phyloP scores from a whole-genome alignment of 768 basidiomycete species.

The Mrakia gelida region DNA sequence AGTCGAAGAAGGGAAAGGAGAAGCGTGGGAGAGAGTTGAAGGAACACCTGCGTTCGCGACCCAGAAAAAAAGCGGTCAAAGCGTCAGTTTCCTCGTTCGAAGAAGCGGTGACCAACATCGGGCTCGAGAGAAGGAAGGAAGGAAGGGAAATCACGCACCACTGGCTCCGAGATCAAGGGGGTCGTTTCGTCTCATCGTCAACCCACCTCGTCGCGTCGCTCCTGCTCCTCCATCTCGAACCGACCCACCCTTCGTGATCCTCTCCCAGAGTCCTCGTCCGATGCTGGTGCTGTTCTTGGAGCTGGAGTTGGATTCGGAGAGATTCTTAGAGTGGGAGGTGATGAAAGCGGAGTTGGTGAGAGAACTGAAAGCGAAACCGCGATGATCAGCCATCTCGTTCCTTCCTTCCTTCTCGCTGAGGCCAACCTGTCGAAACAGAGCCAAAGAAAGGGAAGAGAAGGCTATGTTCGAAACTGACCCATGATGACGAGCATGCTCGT shows the following conservation, averaged over 20 bases:
- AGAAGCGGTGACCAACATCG: not conserved
- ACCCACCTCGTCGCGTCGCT: not conserved
- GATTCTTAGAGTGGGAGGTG: not conserved
- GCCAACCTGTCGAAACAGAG: too few relatives aligned
- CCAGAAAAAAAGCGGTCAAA: not conserved
- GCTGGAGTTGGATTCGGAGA: not conserved
- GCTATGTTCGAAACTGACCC: too few relatives aligned
- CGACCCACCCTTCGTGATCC: constrained; percentile 8
- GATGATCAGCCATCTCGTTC: not conserved
- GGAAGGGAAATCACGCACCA: not conserved
- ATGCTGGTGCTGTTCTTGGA: constrained; percentile 5
- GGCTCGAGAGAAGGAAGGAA: not conserved
- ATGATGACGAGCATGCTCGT: not conserved
- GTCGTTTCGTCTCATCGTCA: not conserved
- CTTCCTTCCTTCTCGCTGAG: not conserved
- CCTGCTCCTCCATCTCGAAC: not conserved
- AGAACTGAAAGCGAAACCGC: not conserved
- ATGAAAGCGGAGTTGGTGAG: not conserved
- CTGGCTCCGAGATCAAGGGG: not conserved
- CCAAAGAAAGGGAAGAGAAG: not conserved
- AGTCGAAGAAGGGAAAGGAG: constrained; percentile 16
- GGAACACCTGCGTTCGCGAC: not conserved
- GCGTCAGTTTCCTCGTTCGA: not conserved
- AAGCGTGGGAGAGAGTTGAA: constrained; percentile 15
- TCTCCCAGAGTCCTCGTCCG: constrained; percentile 8